Percentiles rank a stretch among this genome's conserved stretches.
phyloP scores from a whole-genome alignment of 495 filamentous ascomycete genomes.

The Daldinia vernicosa region DNA sequence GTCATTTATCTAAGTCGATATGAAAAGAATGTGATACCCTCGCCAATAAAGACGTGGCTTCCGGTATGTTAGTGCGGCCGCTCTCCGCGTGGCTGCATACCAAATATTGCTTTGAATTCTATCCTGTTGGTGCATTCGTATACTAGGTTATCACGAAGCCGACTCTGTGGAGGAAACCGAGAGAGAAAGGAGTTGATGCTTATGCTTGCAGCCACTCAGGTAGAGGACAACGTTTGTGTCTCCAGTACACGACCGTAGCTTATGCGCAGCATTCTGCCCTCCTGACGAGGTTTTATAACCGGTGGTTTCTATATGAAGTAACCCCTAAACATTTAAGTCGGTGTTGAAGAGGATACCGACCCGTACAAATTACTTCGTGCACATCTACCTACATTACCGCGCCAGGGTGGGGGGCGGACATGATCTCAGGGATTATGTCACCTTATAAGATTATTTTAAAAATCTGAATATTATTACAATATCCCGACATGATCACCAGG shows the following conservation, averaged over 20 bases:
- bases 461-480: no score
- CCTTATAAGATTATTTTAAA: no score
- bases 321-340: not conserved
- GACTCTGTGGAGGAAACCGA: not conserved
- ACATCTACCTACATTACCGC: no score
- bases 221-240: not conserved
- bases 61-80: constrained; percentile 8
- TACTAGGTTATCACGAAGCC: not conserved
- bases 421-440: no score
- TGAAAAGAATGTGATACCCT: constrained; percentile 39
- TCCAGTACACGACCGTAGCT: not conserved
- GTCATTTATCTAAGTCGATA: constrained; percentile 21
- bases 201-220: not conserved
- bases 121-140: constrained; percentile 6
- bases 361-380: not conserved
- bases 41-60: constrained; percentile 7
- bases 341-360: not conserved
- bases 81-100: constrained; percentile 7
- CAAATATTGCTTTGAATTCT: constrained; percentile 2
- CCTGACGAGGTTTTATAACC: not conserved
- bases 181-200: constrained; percentile 3
- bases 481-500: no score
- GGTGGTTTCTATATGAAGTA: not conserved
- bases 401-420: no score
- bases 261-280: not conserved